phyloP scores from a whole-genome alignment of 768 basidiomycete genomes.

The Phlebiopsis gigantea region DNA sequence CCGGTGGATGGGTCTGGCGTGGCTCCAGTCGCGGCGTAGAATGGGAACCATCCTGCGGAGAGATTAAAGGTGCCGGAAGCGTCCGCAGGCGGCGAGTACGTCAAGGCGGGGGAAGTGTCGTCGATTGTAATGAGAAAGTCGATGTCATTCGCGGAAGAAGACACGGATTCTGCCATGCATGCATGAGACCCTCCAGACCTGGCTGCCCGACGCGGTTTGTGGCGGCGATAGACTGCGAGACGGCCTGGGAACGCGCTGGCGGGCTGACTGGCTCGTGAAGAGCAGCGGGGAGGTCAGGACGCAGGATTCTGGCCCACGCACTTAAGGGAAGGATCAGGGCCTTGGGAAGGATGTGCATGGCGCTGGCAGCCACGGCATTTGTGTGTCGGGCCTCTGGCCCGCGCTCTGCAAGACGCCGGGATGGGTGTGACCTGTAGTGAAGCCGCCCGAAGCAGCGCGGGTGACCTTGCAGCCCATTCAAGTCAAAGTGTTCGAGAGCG shows the following conservation, averaged over 20 bases:
- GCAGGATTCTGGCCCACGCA: background rate
- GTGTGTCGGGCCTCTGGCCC: slow-evolving; percentile 3
- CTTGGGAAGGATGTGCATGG: background rate
- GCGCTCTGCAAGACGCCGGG: background rate
- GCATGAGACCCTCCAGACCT: background rate
- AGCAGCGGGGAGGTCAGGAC: background rate
- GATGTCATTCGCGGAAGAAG: slow-evolving; percentile 15
- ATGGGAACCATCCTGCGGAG: slow-evolving; percentile 63
- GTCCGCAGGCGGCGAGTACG: slow-evolving; percentile 58
- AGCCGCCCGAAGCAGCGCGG: background rate
- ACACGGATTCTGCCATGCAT: slow-evolving; percentile 34
- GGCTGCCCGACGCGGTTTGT: background rate
- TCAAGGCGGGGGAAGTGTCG: slow-evolving; percentile 61
- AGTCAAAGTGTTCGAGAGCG: background rate
- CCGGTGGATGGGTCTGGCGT: slow-evolving; percentile 30
- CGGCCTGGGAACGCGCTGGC: background rate
- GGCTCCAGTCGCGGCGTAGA: slow-evolving; percentile 48
- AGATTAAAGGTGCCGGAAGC: slow-evolving; percentile 42
- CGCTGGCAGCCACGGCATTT: background rate
- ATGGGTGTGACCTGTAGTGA: background rate
- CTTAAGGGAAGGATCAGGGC: slow-evolving; percentile 3
- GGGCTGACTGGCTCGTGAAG: background rate
- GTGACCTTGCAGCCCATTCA: background rate
- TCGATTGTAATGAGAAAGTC: slow-evolving; percentile 41
- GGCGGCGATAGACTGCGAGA: background rate